Conservation (phyloP, 1,284 basidiomycete genomes). For the Trichosporon asahii region DNA sequence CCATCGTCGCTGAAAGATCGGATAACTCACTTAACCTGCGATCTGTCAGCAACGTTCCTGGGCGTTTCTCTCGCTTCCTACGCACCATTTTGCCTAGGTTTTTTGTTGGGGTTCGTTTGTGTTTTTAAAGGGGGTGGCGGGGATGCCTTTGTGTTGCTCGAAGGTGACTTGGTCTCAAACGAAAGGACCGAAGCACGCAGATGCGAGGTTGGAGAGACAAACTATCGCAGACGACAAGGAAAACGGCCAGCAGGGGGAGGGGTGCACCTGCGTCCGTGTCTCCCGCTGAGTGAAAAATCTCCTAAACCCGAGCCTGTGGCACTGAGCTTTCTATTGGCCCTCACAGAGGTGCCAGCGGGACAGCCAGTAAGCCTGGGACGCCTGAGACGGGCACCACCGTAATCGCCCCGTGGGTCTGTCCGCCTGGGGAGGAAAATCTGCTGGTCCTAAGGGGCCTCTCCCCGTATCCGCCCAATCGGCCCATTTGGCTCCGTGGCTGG, state of each 20-base stretch:
- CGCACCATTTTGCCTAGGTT: slow-evolving; percentile 47
- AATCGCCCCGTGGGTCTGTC: background rate
- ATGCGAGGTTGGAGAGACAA: slow-evolving; percentile 12
- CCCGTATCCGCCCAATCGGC: background rate
- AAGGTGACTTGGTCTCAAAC: slow-evolving; percentile 13
- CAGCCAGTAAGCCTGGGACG: background rate
- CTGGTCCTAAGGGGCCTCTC: background rate
- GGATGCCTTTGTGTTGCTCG: slow-evolving; percentile 8
- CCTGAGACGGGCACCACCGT: background rate
- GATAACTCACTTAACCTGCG: slow-evolving; percentile 44
- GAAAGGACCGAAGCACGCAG: slow-evolving; percentile 15
- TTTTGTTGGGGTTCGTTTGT: slow-evolving; percentile 25
- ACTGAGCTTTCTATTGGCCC: slow-evolving; percentile 4
- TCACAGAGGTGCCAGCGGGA: background rate
- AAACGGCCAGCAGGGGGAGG: slow-evolving; percentile 5
- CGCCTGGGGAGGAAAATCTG: background rate
- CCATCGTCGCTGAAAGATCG: background rate
- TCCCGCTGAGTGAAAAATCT: background rate
- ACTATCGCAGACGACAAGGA: slow-evolving; percentile 9
- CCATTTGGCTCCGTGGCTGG: background rate
- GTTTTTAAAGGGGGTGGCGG: slow-evolving; percentile 8
- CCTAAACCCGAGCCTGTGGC: slow-evolving; percentile 10
- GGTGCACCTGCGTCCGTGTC: slow-evolving; percentile 3
- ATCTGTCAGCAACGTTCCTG: slow-evolving; percentile 28
- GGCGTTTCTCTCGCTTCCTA: slow-evolving; percentile 7